Base-by-base conservation (phyloP, 2,329 filamentous ascomycete genomes). In the Stagonosporopsis vannaccii region DNA sequence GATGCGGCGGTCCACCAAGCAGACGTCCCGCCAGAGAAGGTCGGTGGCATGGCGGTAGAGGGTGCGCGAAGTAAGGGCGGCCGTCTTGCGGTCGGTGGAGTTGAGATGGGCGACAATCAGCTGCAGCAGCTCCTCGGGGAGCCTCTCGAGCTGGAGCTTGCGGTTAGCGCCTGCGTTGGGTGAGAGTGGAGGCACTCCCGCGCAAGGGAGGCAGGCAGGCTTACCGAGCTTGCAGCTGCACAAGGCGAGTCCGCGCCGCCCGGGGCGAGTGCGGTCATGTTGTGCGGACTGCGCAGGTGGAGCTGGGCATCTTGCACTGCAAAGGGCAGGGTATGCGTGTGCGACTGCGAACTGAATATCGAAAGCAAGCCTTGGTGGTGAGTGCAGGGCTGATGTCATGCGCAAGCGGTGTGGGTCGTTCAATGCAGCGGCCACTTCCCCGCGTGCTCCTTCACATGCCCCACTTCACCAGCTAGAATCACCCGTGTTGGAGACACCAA, bases 111-210 rank as follows among this genome's bases (percentile, higher is more conserved):
- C 63, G n/a, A 78, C 60, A 37, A 80, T 70, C 30, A 76, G 69
- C 50, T 76, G 71, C 9, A 80, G 60, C 1, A 81, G 70, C 59
- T 81, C 79, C 32, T 75, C 71, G 2, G 79, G 79, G 2, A 81
- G 74, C 17, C 56, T 59, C 53, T 69, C 65, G 32, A 74, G 62
- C 69, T 52, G 23, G 60, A 6, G 35, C 1, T 20, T 23, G 25
- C 5, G 35, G 56, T 60, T 48, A 61, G 59, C 44, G 47, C 25
- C 17, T 47, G 12, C 17, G n/a, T 20, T 12, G 6, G 15, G 25
- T 22, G 35, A 9, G 26, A n/a, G n/a, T n/a, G n/a, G n/a, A n/a
- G n/a, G n/a, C n/a, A n/a, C n/a, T n/a, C 23, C 22, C 43, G 32
- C 36, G 11, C 44, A 44, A 45, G 33, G 51, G 51, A 28, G 20